phyloP scores from a whole-genome alignment of 2,329 filamentous ascomycete species.

The Arthrobotrys sinensis region DNA sequence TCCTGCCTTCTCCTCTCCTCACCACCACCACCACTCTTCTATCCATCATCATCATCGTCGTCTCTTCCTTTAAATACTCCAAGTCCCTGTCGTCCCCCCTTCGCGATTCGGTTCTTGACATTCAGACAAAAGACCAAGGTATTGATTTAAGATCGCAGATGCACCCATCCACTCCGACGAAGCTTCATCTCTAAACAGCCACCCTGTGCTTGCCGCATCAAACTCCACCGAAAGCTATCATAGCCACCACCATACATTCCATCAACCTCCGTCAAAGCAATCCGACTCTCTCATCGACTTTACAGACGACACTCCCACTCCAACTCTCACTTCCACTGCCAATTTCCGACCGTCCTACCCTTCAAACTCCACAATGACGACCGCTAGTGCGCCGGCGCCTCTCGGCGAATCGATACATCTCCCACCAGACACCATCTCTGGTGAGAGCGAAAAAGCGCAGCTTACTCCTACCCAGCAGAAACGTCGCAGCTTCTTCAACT shows the following conservation, averaged over 20 bases:
- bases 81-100: neutral
- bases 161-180: constrained; percentile 58
- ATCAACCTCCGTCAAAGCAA: constrained; percentile 4
- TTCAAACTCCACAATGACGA: constrained; percentile 45
- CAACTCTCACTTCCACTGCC: neutral
- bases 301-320: constrained; percentile 19
- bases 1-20: constrained; percentile 17
- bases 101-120: neutral
- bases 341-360: constrained; percentile 4
- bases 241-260: neutral
- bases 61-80: constrained; percentile 1
- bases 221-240: constrained; percentile 46
- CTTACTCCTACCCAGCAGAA: constrained; percentile 57
- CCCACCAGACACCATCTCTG: constrained; percentile 49
- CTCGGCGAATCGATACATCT: constrained; percentile 56
- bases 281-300: constrained; percentile 52
- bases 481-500: constrained; percentile 71
- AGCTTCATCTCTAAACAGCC: constrained; percentile 55
- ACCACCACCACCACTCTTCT: constrained; percentile 4
- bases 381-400: constrained; percentile 32
- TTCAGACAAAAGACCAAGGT: neutral
- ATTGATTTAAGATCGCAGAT: constrained; percentile 35
- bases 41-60: constrained; percentile 2
- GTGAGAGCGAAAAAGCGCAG: constrained; percentile 57
- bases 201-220: constrained; percentile 55